Base-by-base conservation (phyloP, 2,329 filamentous ascomycete genomes). In the Neofusicoccum kwambonambiense region DNA sequence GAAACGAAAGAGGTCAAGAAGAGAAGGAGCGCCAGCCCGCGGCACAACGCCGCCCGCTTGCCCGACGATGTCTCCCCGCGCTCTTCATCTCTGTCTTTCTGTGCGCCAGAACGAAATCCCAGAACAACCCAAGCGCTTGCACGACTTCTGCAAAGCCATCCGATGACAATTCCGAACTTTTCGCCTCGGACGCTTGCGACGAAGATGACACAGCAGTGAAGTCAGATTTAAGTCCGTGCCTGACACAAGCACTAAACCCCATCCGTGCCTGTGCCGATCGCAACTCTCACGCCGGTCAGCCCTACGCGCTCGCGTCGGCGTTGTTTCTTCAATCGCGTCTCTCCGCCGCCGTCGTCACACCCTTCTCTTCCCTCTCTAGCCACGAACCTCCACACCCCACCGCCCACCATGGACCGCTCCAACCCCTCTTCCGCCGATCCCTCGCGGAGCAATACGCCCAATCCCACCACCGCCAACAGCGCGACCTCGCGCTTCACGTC, bases 401-500 rank as follows among this genome's bases (percentile, higher is more conserved):
- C 11, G 6, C 27, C 56, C 44, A 47, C 27, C 50, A 72, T 72
- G 70, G 62, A 66, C 13, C 64, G 58, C 35, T 68, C 70, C 44
- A 66, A 68, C 35, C 44, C 63, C 37, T 68, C 70, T 8, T 72
- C 72, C 13, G 64, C 56, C 39, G 54, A 64, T n/a, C 66, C 66
- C 9, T 75, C 73, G 22, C 74, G 77, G 34, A 77, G 75, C 44
- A 80, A 80, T 19, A 83, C 81, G 34, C 81, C 75, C 45, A 78
- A 80, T 64, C 78, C 81, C 13, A 8, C 41, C 42, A 31, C 56
- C 9, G 42, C 56, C 41, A 69, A 70, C n/a, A 68, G 66, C 45
- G 69, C 70, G 17, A 83, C 85, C 64, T 56, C 63, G 22, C 87
- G 90, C 67, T 97, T 96, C 78, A 89, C 89, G 1, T 83, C 89